These are phyloP conservation scores for Entelexis sorbosivorans DNA, from an alignment of 1,139 yeast species.

Conservation along the genomic window DNA sequence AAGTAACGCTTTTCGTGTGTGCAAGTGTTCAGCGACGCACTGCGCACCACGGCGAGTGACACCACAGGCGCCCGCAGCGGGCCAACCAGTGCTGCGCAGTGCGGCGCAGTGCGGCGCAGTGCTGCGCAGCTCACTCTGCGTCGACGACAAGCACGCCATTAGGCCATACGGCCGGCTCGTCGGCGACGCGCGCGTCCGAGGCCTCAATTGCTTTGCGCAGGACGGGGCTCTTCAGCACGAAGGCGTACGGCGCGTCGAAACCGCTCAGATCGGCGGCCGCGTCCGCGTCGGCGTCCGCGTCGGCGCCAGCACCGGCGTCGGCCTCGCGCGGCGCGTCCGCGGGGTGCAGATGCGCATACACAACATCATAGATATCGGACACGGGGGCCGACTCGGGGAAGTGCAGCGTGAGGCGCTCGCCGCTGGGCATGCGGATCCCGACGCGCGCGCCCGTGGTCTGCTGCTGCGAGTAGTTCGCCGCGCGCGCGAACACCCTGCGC, in stretches of 20 bases:
- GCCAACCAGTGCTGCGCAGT: no score
- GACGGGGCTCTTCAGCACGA: conserved; percentile 44
- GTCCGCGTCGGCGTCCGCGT: conserved; percentile 28
- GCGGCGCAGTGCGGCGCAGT: no score
- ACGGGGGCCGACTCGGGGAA: conserved; percentile 42
- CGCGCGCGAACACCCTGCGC: conserved; percentile 2
- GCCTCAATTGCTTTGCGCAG: conserved; percentile 41
- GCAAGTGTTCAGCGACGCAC: no score
- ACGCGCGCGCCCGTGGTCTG: conserved; percentile 30
- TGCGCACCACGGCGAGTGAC: no score
- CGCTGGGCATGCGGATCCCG: conserved; percentile 45
- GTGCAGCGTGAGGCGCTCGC: conserved; percentile 50
- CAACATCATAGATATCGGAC: conserved; percentile 54
- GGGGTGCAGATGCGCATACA: conserved; percentile 36
- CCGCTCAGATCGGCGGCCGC: conserved; percentile 18
- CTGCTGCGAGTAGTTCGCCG: background rate
- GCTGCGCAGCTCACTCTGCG: conserved; percentile 2
- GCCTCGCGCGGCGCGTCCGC: conserved; percentile 5
- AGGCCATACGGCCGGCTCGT: conserved; percentile 44
- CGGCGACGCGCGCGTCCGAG: conserved; percentile 30
- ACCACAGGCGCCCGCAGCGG: no score
- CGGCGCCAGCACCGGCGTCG: conserved; percentile 29
- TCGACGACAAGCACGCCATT: conserved; percentile 35
- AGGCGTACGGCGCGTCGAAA: conserved; percentile 38
- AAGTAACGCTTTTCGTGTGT: no score